Conservation (phyloP, 2,329 filamentous ascomycete species). For the Aureobasidium sp. region DNA sequence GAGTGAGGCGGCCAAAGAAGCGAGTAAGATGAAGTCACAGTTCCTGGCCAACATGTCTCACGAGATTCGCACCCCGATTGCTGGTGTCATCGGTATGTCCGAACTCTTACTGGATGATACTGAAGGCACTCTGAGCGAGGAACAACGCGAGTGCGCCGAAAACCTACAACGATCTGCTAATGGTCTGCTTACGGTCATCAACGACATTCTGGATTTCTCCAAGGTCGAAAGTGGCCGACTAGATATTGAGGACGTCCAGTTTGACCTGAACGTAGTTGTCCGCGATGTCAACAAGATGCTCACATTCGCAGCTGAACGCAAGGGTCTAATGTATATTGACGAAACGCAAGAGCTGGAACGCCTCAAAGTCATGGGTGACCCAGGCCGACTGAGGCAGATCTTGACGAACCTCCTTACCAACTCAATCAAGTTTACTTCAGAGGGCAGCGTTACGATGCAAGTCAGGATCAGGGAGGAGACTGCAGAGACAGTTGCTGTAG, state of each 20-base stretch:
- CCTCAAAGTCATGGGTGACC: constrained; percentile 76
- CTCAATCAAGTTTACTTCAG: constrained; percentile 64
- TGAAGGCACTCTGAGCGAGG: constrained; percentile 44
- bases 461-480: constrained; percentile 57
- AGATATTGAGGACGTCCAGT: constrained; percentile 73
- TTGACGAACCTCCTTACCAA: constrained; percentile 71
- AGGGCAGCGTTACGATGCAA: constrained; percentile 58
- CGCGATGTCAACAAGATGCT: constrained; percentile 81
- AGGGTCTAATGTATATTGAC: constrained; percentile 64
- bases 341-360: constrained; percentile 54
- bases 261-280: constrained; percentile 63
- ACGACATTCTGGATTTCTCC: constrained; percentile 84
- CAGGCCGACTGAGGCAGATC: constrained; percentile 74
- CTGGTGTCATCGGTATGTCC: constrained; percentile 71
- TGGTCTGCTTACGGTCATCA: constrained; percentile 76
- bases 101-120: constrained; percentile 62
- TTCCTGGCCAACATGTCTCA: constrained; percentile 57
- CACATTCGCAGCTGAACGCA: constrained; percentile 71
- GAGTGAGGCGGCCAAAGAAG: constrained; percentile 69
- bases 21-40: constrained; percentile 69
- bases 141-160: constrained; percentile 65
- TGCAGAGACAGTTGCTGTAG: constrained; percentile 55
- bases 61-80: constrained; percentile 50
- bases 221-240: constrained; percentile 72
- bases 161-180: constrained; percentile 74